phyloP scores from a whole-genome alignment of 2,329 filamentous ascomycete species.

The Aphanoascus verrucosus region DNA sequence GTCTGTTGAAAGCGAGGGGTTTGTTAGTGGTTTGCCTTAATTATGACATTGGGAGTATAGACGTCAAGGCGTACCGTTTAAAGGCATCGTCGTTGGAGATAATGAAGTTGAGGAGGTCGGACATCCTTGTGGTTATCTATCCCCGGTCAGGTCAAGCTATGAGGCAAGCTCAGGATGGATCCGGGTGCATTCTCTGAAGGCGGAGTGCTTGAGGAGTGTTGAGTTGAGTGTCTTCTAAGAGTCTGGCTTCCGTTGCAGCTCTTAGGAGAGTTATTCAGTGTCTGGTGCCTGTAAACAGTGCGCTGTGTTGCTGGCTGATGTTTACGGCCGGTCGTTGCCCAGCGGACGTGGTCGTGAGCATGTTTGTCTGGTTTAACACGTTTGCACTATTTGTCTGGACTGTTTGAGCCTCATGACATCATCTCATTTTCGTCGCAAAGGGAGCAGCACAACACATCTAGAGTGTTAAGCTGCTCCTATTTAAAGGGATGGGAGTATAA shows the following conservation, averaged over 20 bases:
- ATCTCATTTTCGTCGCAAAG: too few relatives aligned
- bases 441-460: too few relatives aligned
- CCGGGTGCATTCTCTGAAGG: too few relatives aligned
- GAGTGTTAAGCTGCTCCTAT: too few relatives aligned
- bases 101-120: constrained; percentile 58
- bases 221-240: background rate
- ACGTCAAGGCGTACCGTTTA: constrained; percentile 19
- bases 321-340: too few relatives aligned
- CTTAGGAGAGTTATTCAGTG: too few relatives aligned
- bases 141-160: background rate
- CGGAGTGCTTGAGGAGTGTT: background rate
- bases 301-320: background rate
- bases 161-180: background rate
- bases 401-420: too few relatives aligned
- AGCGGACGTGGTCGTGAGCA: background rate
- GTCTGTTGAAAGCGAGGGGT: constrained; percentile 27
- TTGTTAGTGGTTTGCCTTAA: constrained; percentile 34
- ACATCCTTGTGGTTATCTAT: constrained; percentile 22
- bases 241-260: too few relatives aligned
- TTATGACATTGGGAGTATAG: too few relatives aligned
- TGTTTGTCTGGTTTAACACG: background rate
- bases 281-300: too few relatives aligned
- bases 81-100: constrained; percentile 52
- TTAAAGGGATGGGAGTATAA: too few relatives aligned
- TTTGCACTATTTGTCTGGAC: background rate